These are phyloP conservation scores for Ceratobasidium sp. DNA, from an alignment of 1,284 basidiomycete species.

Conservation along the genomic window DNA sequence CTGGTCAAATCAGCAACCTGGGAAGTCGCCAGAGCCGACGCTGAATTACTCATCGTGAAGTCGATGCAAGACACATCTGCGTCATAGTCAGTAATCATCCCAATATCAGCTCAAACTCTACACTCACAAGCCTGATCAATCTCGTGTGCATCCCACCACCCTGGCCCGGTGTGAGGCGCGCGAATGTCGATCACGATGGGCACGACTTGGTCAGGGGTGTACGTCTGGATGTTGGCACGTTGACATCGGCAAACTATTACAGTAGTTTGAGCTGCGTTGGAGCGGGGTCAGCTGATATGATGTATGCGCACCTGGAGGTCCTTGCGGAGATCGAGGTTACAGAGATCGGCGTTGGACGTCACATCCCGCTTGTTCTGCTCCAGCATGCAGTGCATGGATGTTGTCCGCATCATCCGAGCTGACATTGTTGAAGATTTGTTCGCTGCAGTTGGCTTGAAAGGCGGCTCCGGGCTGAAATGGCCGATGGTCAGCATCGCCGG, in stretches of 20 bases:
- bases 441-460: constrained; percentile 30
- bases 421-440: constrained; percentile 36
- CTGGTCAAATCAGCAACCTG: neutral
- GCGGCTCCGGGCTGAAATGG: constrained; percentile 23
- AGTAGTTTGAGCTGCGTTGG: neutral
- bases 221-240: constrained; percentile 32
- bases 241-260: constrained; percentile 32
- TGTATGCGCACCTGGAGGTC: constrained; percentile 22
- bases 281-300: too few relatives aligned
- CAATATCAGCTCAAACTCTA: neutral
- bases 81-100: neutral
- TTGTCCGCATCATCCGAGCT: constrained; percentile 16
- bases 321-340: constrained; percentile 34
- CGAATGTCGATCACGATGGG: constrained; percentile 19
- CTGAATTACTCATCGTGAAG: constrained; percentile 34
- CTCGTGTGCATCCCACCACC: constrained; percentile 28
- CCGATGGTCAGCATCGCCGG: neutral
- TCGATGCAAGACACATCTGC: constrained; percentile 39
- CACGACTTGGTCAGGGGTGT: constrained; percentile 23
- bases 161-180: constrained; percentile 26
- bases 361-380: constrained; percentile 11
- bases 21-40: neutral
- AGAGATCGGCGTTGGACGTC: constrained; percentile 9
- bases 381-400: constrained; percentile 22
- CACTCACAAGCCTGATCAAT: constrained; percentile 37